Conservation (phyloP, 2,329 filamentous ascomycete species). For the Beauveria brongniartii region DNA sequence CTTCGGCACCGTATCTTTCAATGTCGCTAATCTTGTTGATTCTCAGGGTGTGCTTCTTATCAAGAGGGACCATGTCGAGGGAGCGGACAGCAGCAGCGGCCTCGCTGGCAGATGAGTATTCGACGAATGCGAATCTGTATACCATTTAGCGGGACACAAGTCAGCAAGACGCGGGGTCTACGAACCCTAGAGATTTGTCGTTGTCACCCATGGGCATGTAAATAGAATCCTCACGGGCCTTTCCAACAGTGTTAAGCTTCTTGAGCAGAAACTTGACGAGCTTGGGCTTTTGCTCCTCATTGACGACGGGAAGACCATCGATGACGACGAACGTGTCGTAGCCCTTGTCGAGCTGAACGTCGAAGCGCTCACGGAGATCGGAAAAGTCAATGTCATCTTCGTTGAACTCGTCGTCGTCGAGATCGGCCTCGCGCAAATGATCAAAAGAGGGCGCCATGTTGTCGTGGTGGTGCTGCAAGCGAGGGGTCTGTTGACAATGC, state of each 20-base stretch:
- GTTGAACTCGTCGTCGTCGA: constrained; percentile 77
- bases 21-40: constrained; percentile 99
- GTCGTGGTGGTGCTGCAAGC: constrained; percentile 26
- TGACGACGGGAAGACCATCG: constrained; percentile 86
- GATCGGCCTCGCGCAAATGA: constrained; percentile 82
- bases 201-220: constrained; percentile 90
- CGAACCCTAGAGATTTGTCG: constrained; percentile 74
- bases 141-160: not conserved
- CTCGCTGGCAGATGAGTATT: constrained; percentile 86
- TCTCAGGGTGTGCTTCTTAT: constrained; percentile 91
- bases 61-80: constrained; percentile 77
- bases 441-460: constrained; percentile 89
- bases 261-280: constrained; percentile 92
- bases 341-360: constrained; percentile 91
- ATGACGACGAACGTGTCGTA: constrained; percentile 95
- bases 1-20: constrained; percentile 90
- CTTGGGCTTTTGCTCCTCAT: constrained; percentile 84
- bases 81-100: constrained; percentile 82
- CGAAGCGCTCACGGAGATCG: constrained; percentile 87
- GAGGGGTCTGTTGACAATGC: constrained; percentile 28
- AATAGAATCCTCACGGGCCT: constrained; percentile 76
- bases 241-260: constrained; percentile 82
- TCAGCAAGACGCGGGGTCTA: constrained; percentile 8
- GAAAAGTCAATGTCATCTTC: constrained; percentile 93
- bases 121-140: constrained; percentile 85